Percentiles rank a stretch among this genome's conserved stretches.
Conservation (phyloP, 768 basidiomycete genomes). For the Thelephora aurantiotincta region DNA sequence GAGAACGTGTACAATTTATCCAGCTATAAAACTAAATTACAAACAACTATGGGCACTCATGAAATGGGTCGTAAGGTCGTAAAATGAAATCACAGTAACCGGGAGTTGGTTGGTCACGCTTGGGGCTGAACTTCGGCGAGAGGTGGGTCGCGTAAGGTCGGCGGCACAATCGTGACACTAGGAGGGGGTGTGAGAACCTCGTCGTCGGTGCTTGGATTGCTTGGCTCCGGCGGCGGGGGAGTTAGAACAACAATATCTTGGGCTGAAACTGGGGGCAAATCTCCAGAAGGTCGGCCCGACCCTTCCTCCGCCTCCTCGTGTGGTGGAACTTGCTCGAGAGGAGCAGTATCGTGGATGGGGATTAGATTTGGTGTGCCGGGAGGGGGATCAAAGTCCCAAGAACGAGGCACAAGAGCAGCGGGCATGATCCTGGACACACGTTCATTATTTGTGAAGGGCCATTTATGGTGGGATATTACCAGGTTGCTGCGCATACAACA, state of each 20-base stretch:
- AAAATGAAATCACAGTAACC: not conserved
- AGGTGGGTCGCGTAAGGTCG: not conserved
- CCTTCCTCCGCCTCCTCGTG: not conserved
- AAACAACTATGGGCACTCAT: not conserved
- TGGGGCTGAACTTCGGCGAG: no score
- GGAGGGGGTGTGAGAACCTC: not conserved
- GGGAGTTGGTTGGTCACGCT: not conserved
- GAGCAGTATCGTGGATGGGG: not conserved
- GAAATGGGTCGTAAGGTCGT: not conserved
- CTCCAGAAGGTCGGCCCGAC: not conserved
- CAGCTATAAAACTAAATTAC: not conserved
- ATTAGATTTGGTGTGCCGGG: not conserved
- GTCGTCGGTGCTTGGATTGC: not conserved
- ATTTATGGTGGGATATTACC: conserved; percentile 26
- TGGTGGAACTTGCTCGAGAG: not conserved
- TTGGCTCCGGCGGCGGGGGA: not conserved
- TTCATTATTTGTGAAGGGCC: no score
- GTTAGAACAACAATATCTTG: not conserved
- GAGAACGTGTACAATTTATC: conserved; percentile 1
- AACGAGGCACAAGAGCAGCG: conserved; percentile 59
- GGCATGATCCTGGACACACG: conserved; percentile 50
- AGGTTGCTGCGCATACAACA: conserved; percentile 84
- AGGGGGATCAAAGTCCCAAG: conserved; percentile 51
- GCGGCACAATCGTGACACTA: not conserved
- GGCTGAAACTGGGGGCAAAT: not conserved